Conservation (phyloP, 1,139 yeast species). For the Yamadazyma atmosphaerica region DNA sequence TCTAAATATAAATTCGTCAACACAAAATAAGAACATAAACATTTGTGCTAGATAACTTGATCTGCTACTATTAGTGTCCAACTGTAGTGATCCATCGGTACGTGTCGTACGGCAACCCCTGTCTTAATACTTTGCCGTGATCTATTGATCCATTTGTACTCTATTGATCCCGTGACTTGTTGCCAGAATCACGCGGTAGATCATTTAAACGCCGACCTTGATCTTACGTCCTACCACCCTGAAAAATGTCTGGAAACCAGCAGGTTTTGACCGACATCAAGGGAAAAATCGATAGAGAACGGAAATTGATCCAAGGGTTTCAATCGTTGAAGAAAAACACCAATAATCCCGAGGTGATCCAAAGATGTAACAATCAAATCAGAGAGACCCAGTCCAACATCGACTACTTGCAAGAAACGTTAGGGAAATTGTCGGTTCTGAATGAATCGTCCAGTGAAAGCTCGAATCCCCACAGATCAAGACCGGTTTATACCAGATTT, state of each 20-base stretch:
- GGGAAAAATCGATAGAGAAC: conserved; percentile 83
- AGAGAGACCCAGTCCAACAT: conserved; percentile 90
- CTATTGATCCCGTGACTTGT: too few species aligned
- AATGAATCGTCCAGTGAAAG: conserved; percentile 8
- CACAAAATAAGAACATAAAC: not conserved
- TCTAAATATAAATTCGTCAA: not conserved
- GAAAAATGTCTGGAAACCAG: too few species aligned
- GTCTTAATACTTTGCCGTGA: too few species aligned
- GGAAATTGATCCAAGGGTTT: conserved; percentile 85
- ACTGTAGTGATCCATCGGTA: too few species aligned
- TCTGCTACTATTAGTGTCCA: too few species aligned
- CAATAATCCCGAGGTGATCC: conserved; percentile 76
- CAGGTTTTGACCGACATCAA: conserved; percentile 65
- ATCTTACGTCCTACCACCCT: too few species aligned
- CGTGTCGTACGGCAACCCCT: too few species aligned
- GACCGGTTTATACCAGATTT: conserved; percentile 60
- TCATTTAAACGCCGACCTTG: too few species aligned
- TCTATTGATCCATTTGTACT: too few species aligned
- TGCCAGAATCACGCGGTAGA: too few species aligned
- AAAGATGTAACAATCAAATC: conserved; percentile 86
- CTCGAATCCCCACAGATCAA: conserved; percentile 11
- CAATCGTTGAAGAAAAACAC: conserved; percentile 77
- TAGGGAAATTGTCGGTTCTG: conserved; percentile 56
- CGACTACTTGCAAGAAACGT: conserved; percentile 78
- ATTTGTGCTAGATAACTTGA: too few species aligned